Evolutionary conservation across 768 basidiomycete genomes (phyloP).

Genomic region (Harrya chromipes): DNA sequence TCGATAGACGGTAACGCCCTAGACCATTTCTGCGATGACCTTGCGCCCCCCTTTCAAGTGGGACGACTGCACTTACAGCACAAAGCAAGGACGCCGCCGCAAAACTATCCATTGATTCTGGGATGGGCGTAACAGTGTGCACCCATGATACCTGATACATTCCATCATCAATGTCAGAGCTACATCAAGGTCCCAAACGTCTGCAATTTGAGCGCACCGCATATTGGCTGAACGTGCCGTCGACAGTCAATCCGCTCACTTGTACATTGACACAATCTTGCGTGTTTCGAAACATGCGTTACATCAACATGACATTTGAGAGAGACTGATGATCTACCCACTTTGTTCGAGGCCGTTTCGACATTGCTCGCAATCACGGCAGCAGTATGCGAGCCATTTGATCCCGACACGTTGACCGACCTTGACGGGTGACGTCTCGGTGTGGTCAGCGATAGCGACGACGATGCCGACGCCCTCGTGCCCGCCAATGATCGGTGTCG

Average conservation of each 20-base stretch:
- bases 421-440: slow-evolving; percentile 56
- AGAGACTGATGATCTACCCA: slow-evolving; percentile 28
- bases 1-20: slow-evolving; percentile 85
- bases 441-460: slow-evolving; percentile 74
- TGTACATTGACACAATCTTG: slow-evolving; percentile 59
- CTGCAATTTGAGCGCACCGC: slow-evolving; percentile 42
- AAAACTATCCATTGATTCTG: slow-evolving; percentile 59
- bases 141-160: slow-evolving; percentile 60
- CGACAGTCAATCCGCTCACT: slow-evolving; percentile 67
- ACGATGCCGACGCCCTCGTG: slow-evolving; percentile 84
- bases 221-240: slow-evolving; percentile 77
- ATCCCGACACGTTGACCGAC: slow-evolving; percentile 80
- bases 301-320: not conserved
- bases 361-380: slow-evolving; percentile 75
- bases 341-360: slow-evolving; percentile 74
- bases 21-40: not conserved
- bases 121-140: slow-evolving; percentile 75
- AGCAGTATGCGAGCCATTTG: slow-evolving; percentile 77
- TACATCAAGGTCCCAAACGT: slow-evolving; percentile 2
- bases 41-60: too few relatives aligned
- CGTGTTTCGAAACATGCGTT: not conserved
- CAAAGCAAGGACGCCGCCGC: slow-evolving; percentile 76
- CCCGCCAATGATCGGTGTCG: slow-evolving; percentile 69
- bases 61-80: slow-evolving; percentile 41
- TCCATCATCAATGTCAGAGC: not conserved